A percentile compares a stretch with the other conserved stretches of the same genome.
These are phyloP conservation scores for Phylloporus arenicola DNA, from an alignment of 768 basidiomycete genomes.

Conservation along the genomic window DNA sequence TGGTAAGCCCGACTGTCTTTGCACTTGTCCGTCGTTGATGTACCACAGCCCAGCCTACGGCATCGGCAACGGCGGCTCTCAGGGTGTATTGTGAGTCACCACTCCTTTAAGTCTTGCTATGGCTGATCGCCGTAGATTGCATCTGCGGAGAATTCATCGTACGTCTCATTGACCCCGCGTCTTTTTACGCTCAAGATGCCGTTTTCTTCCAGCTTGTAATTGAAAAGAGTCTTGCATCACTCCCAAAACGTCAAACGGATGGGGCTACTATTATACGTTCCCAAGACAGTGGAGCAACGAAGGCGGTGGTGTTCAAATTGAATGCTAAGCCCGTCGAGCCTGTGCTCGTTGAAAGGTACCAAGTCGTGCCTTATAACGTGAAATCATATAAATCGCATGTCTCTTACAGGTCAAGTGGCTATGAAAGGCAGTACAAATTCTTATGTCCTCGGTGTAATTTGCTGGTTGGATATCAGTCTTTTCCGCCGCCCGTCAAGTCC, in stretches of 20 bases:
- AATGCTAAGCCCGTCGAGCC: conserved; percentile 69
- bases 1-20: conserved; percentile 40
- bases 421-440: conserved; percentile 73
- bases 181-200: conserved; percentile 1
- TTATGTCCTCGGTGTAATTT: conserved; percentile 47
- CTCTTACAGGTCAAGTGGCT: conserved; percentile 49
- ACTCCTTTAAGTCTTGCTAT: conserved; percentile 2
- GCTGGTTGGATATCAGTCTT: conserved; percentile 64
- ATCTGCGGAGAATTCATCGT: conserved; percentile 87
- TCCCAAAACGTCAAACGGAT: conserved; percentile 74
- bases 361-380: conserved; percentile 12
- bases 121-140: conserved; percentile 50
- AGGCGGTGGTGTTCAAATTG: conserved; percentile 78
- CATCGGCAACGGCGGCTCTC: conserved; percentile 70
- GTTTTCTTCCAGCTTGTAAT: conserved; percentile 59
- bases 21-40: not conserved
- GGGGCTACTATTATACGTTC: conserved; percentile 75
- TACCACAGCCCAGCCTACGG: conserved; percentile 64
- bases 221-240: conserved; percentile 62
- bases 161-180: conserved; percentile 27
- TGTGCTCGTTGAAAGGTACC: conserved; percentile 74
- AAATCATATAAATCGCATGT: conserved; percentile 12
- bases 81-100: conserved; percentile 71
- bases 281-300: conserved; percentile 51
- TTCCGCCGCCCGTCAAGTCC: conserved; percentile 69